Evolutionary conservation across 2,329 filamentous ascomycete genomes (phyloP), one percentile per base, ranked within the genome.

Genomic region (Simplicillium sp.): DNA sequence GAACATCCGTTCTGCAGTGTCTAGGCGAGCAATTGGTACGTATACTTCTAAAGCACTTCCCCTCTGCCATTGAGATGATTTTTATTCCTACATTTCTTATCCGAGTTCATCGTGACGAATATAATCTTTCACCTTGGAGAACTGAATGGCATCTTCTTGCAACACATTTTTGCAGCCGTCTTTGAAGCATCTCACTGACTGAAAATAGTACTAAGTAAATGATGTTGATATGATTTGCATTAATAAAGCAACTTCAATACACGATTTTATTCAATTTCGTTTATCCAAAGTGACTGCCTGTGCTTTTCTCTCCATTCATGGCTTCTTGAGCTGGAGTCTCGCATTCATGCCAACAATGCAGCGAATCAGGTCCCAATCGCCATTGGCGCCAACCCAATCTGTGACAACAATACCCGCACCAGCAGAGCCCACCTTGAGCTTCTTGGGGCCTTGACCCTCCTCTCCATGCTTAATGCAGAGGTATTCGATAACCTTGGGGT

Each of bases 261-360:
- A 25, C 5, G 20, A 25, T 25, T 25, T 25, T 9, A 25, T 25
- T 25, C 20, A 25, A 25, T 25, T 25, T 25, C 9, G 9, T 25
- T 9, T 25, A 25, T 25, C 20, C 20, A 25, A 25, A 5, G 20
- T 25, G 20, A 25, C 20, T 25, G 20, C 5, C 20, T 25, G 20
- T 25, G 9, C 20, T 25, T 5, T 25, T 25, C 9, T 9, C 20
- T 25, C 9, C 6, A 5, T 25, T 25, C 6, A 5, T 25, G 5
- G 9, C 9, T 25, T 25, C 20, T 25, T 25, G 20, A 25, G 51
- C 53, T 78, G 70, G 45, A 82, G 54, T 46, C 69, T 82, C 17
- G 83, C 77, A 58, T 98, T 98, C 87, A 94, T 89, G 7, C 86
- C 89, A 7, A 97, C 82, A 52, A 96, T 82, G 61, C 86, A 85